Evolutionary conservation across 306 rosid species (phyloP).

Genomic region (Sphenostylis stenocarpa): DNA sequence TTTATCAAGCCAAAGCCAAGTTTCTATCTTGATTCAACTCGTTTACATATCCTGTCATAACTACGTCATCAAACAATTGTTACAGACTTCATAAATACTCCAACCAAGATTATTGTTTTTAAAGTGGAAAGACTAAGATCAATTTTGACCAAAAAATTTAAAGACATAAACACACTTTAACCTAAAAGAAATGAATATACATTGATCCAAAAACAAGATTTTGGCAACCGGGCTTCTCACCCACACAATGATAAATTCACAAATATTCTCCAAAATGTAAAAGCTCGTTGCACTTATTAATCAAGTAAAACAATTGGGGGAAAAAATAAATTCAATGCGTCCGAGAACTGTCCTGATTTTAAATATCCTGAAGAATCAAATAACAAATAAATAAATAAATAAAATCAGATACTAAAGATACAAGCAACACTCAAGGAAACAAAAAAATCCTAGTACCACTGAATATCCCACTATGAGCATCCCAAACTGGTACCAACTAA

Average conservation of each 20-base stretch:
- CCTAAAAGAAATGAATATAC: background rate
- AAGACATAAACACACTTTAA: background rate
- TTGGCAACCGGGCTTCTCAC: background rate
- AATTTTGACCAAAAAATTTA: too few relatives aligned
- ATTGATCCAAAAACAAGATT: background rate
- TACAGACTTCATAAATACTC: background rate
- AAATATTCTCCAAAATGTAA: background rate
- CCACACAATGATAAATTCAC: background rate
- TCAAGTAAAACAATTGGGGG: background rate
- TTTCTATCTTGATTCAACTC: too few relatives aligned
- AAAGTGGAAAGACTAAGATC: background rate
- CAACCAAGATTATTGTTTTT: too few relatives aligned
- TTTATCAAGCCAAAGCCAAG: too few relatives aligned
- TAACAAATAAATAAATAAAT: slow-evolving; percentile 29
- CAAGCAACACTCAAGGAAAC: slow-evolving; percentile 35
- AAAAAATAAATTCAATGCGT: background rate
- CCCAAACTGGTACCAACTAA: slow-evolving; percentile 34
- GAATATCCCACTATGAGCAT: slow-evolving; percentile 22
- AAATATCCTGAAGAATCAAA: slow-evolving; percentile 30
- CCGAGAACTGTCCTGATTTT: background rate
- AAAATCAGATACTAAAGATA: slow-evolving; percentile 28
- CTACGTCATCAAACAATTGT: too few relatives aligned
- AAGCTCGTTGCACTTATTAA: background rate
- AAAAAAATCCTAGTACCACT: slow-evolving; percentile 20
- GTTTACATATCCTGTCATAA: too few relatives aligned